A percentile compares a stretch with the other conserved stretches of the same genome.
Conservation (phyloP, 2,329 filamentous ascomycete genomes). For the Ascochyta rabiei region DNA sequence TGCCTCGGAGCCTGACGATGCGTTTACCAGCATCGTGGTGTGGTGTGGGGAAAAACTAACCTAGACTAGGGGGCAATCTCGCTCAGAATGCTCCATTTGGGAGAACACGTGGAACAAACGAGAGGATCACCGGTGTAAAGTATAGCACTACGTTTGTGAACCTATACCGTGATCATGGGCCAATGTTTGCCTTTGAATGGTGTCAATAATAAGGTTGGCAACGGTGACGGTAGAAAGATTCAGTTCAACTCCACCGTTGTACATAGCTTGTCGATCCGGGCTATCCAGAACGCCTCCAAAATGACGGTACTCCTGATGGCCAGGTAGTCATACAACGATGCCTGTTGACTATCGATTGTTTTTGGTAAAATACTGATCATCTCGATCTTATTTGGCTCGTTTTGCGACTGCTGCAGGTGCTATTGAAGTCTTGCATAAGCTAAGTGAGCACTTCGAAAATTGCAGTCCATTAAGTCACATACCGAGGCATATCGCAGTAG, state of each 20-base stretch:
- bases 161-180: background rate
- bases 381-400: background rate
- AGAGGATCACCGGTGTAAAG: background rate
- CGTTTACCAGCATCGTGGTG: background rate
- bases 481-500: background rate
- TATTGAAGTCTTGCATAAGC: background rate
- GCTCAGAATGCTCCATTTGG: background rate
- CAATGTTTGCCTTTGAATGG: slow-evolving; percentile 1
- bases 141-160: background rate
- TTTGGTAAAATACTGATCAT: background rate
- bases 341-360: background rate
- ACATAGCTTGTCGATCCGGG: background rate
- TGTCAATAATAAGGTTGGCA: slow-evolving; percentile 3
- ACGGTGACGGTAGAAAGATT: background rate
- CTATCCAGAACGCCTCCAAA: background rate
- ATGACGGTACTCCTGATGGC: too few relatives aligned
- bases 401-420: background rate
- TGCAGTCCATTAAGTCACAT: too few relatives aligned
- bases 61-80: background rate
- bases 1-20: background rate
- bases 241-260: background rate
- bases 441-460: too few relatives aligned
- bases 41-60: background rate
- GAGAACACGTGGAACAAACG: background rate
- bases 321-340: too few relatives aligned